Evolutionary conservation across 164 flowering plant species (phyloP).

Genomic region (Aristolochia contorta): DNA sequence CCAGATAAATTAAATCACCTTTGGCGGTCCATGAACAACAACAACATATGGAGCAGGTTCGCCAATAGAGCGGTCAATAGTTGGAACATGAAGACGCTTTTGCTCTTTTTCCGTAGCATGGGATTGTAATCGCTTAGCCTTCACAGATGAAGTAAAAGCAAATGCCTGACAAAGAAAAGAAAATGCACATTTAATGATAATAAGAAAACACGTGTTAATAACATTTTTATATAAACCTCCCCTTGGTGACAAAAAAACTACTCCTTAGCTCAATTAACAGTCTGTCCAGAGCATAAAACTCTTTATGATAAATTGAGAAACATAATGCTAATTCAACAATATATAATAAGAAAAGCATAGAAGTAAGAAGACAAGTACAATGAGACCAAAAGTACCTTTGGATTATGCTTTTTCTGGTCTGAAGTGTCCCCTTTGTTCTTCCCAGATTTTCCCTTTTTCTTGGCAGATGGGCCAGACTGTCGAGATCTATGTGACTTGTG

Average conservation of each 20-base stretch:
- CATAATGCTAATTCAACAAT: too few relatives aligned
- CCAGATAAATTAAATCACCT: constrained; percentile 29
- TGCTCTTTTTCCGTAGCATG: constrained; percentile 90
- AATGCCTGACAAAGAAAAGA: constrained; percentile 45
- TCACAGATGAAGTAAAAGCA: constrained; percentile 61
- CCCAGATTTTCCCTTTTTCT: constrained; percentile 33
- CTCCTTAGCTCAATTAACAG: too few relatives aligned
- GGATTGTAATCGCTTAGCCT: constrained; percentile 77
- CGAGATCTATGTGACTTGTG: constrained; percentile 63
- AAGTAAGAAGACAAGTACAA: neutral
- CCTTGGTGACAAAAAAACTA: too few relatives aligned
- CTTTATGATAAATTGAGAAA: too few relatives aligned
- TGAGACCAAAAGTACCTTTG: constrained; percentile 38
- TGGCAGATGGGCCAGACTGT: constrained; percentile 53
- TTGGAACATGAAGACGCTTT: constrained; percentile 70
- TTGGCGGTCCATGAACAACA: constrained; percentile 92
- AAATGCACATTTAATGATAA: neutral
- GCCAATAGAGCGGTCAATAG: constrained; percentile 64
- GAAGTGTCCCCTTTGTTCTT: constrained; percentile 31
- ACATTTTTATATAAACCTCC: neutral
- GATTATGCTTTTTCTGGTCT: constrained; percentile 41
- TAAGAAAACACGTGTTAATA: neutral
- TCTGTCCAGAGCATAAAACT: too few relatives aligned
- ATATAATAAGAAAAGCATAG: neutral
- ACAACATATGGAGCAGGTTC: constrained; percentile 88